Percentiles rank a stretch among this genome's conserved stretches.
phyloP scores from a whole-genome alignment of 352 stramenopile genomes.

The Phytophthora macrochlamydospora region DNA sequence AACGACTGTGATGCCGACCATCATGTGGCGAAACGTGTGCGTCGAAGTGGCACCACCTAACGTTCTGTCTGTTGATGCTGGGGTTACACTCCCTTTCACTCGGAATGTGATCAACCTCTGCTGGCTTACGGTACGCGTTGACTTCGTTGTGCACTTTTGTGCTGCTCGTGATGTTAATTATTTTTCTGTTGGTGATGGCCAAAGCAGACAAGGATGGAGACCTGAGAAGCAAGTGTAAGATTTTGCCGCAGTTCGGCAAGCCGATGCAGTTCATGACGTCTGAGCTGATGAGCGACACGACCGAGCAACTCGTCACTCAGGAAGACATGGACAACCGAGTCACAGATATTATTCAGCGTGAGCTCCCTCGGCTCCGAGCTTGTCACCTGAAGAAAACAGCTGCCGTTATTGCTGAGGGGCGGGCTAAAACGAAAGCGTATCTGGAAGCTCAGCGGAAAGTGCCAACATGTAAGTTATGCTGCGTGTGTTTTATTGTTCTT shows the following conservation, averaged over 20 bases:
- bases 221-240: constrained; percentile 50
- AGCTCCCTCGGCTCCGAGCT: constrained; percentile 50
- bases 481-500: neutral
- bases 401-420: constrained; percentile 51
- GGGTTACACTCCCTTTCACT: constrained; percentile 32
- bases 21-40: constrained; percentile 48
- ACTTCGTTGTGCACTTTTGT: neutral
- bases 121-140: constrained; percentile 46
- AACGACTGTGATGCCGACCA: constrained; percentile 54
- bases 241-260: constrained; percentile 55
- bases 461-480: neutral
- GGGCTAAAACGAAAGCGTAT: constrained; percentile 32
- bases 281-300: constrained; percentile 5
- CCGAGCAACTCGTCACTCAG: constrained; percentile 28
- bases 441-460: constrained; percentile 26
- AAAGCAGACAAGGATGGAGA: constrained; percentile 46
- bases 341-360: constrained; percentile 41
- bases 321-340: constrained; percentile 57
- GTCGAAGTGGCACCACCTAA: constrained; percentile 42
- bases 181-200: constrained; percentile 4
- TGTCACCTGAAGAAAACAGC: constrained; percentile 61
- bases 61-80: constrained; percentile 32
- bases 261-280: constrained; percentile 37
- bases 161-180: constrained; percentile 1
- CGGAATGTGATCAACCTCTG: constrained; percentile 36